Conservation (phyloP, 345 rosid genomes). For the Euphorbia pulcherrima region DNA sequence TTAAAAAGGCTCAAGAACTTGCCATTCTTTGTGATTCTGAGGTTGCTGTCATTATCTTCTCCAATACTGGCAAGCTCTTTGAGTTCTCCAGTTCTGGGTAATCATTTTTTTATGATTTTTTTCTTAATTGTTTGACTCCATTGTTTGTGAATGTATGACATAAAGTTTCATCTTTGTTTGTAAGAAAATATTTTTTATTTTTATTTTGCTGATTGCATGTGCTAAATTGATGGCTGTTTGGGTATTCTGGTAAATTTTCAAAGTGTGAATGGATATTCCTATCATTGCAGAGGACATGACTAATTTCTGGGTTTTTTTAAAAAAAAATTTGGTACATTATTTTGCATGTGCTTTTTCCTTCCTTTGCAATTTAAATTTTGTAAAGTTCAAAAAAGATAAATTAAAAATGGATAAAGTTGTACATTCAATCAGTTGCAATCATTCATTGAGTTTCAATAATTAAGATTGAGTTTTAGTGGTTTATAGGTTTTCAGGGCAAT, state of each 20-base stretch:
- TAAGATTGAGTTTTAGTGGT: too few relatives aligned
- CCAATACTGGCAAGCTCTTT: conserved; percentile 85
- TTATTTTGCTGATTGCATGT: conserved; percentile 10
- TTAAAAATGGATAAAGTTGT: too few relatives aligned
- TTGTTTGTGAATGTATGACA: background rate
- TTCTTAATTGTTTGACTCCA: background rate
- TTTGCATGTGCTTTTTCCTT: conserved; percentile 11
- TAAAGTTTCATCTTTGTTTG: background rate
- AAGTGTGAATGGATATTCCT: background rate
- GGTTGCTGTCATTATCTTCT: conserved; percentile 89
- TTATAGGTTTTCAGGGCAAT: too few relatives aligned
- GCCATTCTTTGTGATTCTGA: conserved; percentile 90
- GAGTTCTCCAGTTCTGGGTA: conserved; percentile 84
- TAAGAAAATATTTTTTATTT: background rate
- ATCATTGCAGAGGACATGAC: background rate
- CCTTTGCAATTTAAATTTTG: too few relatives aligned
- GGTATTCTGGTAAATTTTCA: background rate
- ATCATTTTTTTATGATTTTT: background rate
- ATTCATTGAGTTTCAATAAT: too few relatives aligned
- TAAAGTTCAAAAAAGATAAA: too few relatives aligned
- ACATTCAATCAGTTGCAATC: too few relatives aligned
- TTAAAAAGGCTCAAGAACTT: conserved; percentile 84
- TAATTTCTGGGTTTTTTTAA: background rate
- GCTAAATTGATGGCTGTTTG: conserved; percentile 1
- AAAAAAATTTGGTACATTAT: background rate